Conservation (phyloP, 306 rosid genomes). For the Cucumis hystrix region DNA sequence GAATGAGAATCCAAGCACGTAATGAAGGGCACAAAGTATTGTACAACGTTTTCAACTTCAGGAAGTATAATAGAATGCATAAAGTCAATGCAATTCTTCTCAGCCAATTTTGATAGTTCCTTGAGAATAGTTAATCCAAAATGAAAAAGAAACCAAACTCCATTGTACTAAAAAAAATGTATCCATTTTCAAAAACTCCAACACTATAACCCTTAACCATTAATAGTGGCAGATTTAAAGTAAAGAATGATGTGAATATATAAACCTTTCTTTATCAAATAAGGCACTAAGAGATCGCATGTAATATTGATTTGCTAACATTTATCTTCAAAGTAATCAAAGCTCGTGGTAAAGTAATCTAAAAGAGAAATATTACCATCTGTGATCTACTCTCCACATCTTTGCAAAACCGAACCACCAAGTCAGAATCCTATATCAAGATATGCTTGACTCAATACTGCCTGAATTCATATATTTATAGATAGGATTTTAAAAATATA, state of each 20-base stretch:
- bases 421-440: slow-evolving; percentile 52
- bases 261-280: neutral
- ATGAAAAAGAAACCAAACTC: neutral
- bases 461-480: slow-evolving; percentile 5
- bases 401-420: slow-evolving; percentile 76
- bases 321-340: neutral
- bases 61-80: neutral
- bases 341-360: slow-evolving; percentile 10
- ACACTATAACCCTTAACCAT: neutral
- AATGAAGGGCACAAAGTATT: slow-evolving; percentile 1
- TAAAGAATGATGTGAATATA: neutral
- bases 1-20: neutral
- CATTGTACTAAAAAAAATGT: neutral
- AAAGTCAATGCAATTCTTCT: neutral
- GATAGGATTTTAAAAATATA: neutral
- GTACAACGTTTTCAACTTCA: neutral
- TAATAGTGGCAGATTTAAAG: neutral
- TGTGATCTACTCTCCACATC: slow-evolving; percentile 90
- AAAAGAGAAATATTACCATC: slow-evolving; percentile 40
- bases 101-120: neutral
- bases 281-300: neutral
- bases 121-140: neutral
- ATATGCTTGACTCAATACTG: slow-evolving; percentile 14
- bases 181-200: neutral
- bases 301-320: neutral